These are phyloP conservation scores for Ploettnerulaceae sp. DNA, from an alignment of 2,329 filamentous ascomycete species.

Conservation along the genomic window DNA sequence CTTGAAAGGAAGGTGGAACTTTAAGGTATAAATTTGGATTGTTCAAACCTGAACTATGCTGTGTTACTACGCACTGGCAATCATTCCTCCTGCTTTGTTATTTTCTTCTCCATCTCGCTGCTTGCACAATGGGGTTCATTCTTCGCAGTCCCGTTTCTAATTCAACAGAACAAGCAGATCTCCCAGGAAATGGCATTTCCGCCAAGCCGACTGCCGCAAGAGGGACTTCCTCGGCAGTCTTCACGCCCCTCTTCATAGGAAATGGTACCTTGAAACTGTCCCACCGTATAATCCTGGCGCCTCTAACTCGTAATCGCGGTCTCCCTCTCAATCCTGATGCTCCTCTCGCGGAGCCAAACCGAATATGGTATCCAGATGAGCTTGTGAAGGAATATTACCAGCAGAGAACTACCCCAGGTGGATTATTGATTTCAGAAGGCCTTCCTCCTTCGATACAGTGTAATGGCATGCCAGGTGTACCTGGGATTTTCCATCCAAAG, in stretches of 20 bases:
- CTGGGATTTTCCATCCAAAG: conserved; percentile 48
- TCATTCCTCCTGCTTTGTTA: background rate
- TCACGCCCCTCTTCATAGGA: conserved; percentile 40
- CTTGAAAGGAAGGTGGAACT: too few relatives aligned
- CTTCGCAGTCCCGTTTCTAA: conserved; percentile 32
- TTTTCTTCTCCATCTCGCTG: background rate
- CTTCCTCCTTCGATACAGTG: conserved; percentile 42
- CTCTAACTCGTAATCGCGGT: conserved; percentile 49
- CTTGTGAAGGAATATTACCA: conserved; percentile 43
- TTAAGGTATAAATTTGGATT: too few relatives aligned
- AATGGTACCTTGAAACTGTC: conserved; percentile 40
- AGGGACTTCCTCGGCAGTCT: conserved; percentile 33
- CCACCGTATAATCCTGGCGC: conserved; percentile 48
- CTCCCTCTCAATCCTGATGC: conserved; percentile 40
- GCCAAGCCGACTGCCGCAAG: conserved; percentile 33
- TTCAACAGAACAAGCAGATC: conserved; percentile 40
- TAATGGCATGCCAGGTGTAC: conserved; percentile 46
- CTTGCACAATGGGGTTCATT: conserved; percentile 19
- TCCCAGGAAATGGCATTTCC: conserved; percentile 48
- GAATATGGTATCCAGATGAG: conserved; percentile 45
- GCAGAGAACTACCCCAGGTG: conserved; percentile 47
- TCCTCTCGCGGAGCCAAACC: conserved; percentile 42
- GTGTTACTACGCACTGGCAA: background rate
- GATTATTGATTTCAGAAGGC: conserved; percentile 51
- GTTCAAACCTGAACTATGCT: background rate